Base-by-base conservation (phyloP, 208 protist genomes). In the Leishmania major region DNA sequence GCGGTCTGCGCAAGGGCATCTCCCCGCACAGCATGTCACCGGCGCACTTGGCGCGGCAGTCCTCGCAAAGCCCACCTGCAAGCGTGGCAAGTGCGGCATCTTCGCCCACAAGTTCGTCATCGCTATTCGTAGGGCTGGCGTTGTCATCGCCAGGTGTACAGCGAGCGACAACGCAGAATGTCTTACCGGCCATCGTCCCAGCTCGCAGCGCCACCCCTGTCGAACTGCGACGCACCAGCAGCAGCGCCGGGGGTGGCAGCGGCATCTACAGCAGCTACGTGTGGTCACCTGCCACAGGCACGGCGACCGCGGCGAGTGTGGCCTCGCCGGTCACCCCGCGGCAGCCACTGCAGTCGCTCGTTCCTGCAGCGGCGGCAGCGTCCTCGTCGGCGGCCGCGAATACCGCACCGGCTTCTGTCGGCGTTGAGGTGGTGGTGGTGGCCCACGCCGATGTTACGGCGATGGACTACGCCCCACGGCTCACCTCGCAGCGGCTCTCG, bases 391-490 rank as follows among this genome's bases (percentile, higher is more conserved):
- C 6, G 75, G 60, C 51, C 53, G 51, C 74, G 31, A 40, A 5
- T 57, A 51, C 22, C 72, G 1, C 43, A 3, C 37, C 28, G 28
- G 35, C 37, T 3, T 43, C 76, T 17, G 47, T 55, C 0, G 82
- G 91, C 8, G 91, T 96, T 6, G 94, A 97, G 84, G 92, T 89
- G 17, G 78, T 97, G 62, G 92, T 94, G 62, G 75, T 97, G 0
- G 72, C 79, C 3, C 91, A 96, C 66, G 86, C 80, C 2, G 90
- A 95, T 75, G 55, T 97, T 10, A 95, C 92, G 4, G 92, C 91
- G 43, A 86, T 92, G 67, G 94, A 97, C 87, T 95, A 94, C 59
- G 84, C 79, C 22, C 86, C 92, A 0, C 84, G 88, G 17, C 83
- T 97, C 35, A 84, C 88, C 55, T 89, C 88, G 1, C 92, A 88